Percentiles rank a stretch among this genome's conserved stretches.
These are phyloP conservation scores for Saksenaea vasiformis DNA, from an alignment of 371 early-diverging fungal species.

Conservation along the genomic window DNA sequence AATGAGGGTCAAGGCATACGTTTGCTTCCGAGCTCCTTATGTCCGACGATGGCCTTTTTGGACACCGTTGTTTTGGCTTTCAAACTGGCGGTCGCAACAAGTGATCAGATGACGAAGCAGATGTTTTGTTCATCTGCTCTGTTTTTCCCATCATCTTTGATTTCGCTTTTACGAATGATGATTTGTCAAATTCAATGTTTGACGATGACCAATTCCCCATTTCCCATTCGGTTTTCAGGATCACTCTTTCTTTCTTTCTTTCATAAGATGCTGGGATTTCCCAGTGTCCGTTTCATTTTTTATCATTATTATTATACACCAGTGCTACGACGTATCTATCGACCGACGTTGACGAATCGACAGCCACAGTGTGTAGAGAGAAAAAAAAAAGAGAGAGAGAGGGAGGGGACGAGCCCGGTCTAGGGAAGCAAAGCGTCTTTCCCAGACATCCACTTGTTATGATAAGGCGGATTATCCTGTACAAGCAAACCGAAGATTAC, in stretches of 20 bases:
- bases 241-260: not conserved
- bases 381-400: not conserved
- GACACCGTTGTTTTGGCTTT: not conserved
- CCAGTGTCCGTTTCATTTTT: not conserved
- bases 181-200: too few relatives aligned
- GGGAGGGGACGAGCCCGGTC: conserved; percentile 1
- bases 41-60: conserved; percentile 1
- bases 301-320: not conserved
- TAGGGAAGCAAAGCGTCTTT: not conserved
- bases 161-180: not conserved
- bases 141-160: not conserved
- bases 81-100: not conserved
- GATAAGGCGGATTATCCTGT: not conserved
- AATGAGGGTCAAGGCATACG: not conserved
- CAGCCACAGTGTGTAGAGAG: not conserved
- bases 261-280: not conserved
- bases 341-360: not conserved
- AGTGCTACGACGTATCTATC: not conserved
- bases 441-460: not conserved
- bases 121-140: not conserved
- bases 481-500: not conserved
- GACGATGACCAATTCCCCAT: not conserved
- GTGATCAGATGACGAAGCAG: not conserved
- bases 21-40: conserved; percentile 1
- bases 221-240: not conserved